Base-by-base conservation (phyloP, 2,329 filamentous ascomycete species). In the Apiospora sp. region DNA sequence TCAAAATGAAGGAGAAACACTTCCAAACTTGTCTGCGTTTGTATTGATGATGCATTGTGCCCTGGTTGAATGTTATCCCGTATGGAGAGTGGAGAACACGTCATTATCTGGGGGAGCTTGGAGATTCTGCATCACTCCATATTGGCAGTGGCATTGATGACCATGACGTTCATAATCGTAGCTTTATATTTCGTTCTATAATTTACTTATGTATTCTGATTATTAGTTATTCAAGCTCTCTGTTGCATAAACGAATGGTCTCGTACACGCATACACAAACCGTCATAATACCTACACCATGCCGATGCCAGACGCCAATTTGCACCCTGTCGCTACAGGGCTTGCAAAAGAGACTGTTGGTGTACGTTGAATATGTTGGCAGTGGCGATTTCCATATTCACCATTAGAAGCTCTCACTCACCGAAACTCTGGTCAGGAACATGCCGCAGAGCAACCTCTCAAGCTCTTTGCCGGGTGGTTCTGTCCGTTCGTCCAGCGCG, bases 401-500 rank as follows among this genome's bases (percentile, higher is more conserved):
- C 8, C 67, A 7, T 10, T 12, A n/a, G 0, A 30, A 19, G 67
- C 24, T 27, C 13, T 6, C 13, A 1, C 37, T 51, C 4, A 54
- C 14, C 27, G 71, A 30, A 68, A 6, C 22, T 2, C 8, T 19
- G 1, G 6, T 44, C 61, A 79, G 72, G 78, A 82, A 48, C 76
- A 83, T 24, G 74, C 72, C 58, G 72, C 72, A 27, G 75, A 77
- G 46, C 76, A 77, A 71, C 73, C 75, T 22, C 69, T 77, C 34
- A 76, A 75, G 51, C 73, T 78, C 12, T 77, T 72, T 48, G 64
- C 74, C 12, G 75, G 75, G 54, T 74, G 74, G 73, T 76, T 78
- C 70, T 78, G 73, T 71, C 82, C 82, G 49, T 84, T 83, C 69
- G 82, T 89, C 6, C 88, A 90, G 79, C 83, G 88, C 27, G 84